Evolutionary conservation across 768 basidiomycete species (phyloP).

Genomic region (Lactarius vividus): DNA sequence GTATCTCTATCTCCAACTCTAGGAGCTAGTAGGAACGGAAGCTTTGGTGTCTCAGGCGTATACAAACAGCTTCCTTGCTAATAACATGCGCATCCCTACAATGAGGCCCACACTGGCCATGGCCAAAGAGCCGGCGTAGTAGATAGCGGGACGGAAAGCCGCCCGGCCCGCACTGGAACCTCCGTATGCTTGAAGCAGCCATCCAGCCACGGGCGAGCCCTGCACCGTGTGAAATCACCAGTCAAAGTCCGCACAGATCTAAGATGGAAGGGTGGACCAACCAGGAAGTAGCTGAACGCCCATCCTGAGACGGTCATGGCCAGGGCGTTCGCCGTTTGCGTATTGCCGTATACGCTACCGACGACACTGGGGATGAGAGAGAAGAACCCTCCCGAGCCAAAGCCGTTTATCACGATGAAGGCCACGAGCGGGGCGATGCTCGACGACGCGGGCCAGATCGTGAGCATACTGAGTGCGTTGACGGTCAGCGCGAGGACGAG

Average conservation of each 20-base stretch:
- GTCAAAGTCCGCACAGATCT: neutral
- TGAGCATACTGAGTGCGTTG: constrained; percentile 34
- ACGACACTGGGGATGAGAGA: constrained; percentile 37
- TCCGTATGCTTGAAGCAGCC: constrained; percentile 33
- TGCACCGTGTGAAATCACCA: constrained; percentile 4
- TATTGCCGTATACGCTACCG: constrained; percentile 33
- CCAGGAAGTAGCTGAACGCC: constrained; percentile 34
- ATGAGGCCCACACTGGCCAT: constrained; percentile 31
- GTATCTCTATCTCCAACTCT: neutral
- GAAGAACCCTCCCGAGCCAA: constrained; percentile 37
- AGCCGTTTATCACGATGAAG: constrained; percentile 33
- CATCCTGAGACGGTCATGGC: constrained; percentile 38
- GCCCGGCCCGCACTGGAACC: constrained; percentile 27
- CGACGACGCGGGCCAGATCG: constrained; percentile 28
- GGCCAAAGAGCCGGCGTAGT: constrained; percentile 33
- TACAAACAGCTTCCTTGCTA: neutral
- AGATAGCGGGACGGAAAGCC: constrained; percentile 36
- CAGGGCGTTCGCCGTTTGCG: constrained; percentile 34
- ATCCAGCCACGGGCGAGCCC: constrained; percentile 35
- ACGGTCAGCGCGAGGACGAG: constrained; percentile 33
- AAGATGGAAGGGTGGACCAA: constrained; percentile 25
- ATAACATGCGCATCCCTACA: constrained; percentile 17
- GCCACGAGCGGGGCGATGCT: constrained; percentile 31
- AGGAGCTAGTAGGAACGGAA: neutral
- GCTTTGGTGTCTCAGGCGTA: neutral